These are phyloP conservation scores for Neurospora sp. DNA, from an alignment of 495 filamentous ascomycete genomes.

Conservation along the genomic window DNA sequence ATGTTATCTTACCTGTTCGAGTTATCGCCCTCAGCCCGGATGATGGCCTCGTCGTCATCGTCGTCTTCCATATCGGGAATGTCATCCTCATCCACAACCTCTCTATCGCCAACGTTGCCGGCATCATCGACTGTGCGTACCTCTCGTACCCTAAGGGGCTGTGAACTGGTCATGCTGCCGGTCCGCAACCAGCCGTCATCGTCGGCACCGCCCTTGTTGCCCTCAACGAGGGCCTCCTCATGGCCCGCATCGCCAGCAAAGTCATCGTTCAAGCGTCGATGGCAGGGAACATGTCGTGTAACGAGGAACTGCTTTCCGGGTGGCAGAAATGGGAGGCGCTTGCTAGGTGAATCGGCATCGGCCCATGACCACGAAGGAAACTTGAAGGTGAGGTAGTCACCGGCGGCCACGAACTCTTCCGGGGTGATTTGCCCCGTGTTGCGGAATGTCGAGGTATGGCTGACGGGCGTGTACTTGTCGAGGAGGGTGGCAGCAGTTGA, in stretches of 20 bases:
- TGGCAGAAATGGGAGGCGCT: constrained; percentile 75
- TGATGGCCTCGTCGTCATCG: constrained; percentile 96
- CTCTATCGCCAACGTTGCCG: constrained; percentile 65
- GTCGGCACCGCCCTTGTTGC: constrained; percentile 45
- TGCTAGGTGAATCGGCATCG: constrained; percentile 66
- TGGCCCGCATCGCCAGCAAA: constrained; percentile 80
- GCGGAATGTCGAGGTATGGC: constrained; percentile 87
- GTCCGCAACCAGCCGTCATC: constrained; percentile 91
- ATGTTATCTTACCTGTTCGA: constrained; percentile 58
- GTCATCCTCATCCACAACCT: constrained; percentile 70
- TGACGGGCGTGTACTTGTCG: constrained; percentile 80
- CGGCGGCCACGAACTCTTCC: constrained; percentile 91
- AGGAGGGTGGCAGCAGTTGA: constrained; percentile 76
- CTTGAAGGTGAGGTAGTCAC: constrained; percentile 98
- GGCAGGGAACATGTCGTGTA: constrained; percentile 87
- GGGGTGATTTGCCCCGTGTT: constrained; percentile 90
- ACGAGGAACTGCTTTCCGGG: constrained; percentile 91
- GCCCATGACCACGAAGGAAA: constrained; percentile 99
- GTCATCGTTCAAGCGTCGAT: constrained; percentile 81
- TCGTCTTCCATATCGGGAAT: constrained; percentile 99
- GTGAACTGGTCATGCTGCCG: constrained; percentile 60
- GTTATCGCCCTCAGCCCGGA: constrained; percentile 53
- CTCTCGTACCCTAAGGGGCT: constrained; percentile 65
- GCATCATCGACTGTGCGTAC: constrained; percentile 79
- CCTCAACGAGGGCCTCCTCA: constrained; percentile 73